A percentile compares a stretch with the other conserved stretches of the same genome.
Conservation (phyloP, 148 eudicot genomes). For the Pharnaceum exiguum region DNA sequence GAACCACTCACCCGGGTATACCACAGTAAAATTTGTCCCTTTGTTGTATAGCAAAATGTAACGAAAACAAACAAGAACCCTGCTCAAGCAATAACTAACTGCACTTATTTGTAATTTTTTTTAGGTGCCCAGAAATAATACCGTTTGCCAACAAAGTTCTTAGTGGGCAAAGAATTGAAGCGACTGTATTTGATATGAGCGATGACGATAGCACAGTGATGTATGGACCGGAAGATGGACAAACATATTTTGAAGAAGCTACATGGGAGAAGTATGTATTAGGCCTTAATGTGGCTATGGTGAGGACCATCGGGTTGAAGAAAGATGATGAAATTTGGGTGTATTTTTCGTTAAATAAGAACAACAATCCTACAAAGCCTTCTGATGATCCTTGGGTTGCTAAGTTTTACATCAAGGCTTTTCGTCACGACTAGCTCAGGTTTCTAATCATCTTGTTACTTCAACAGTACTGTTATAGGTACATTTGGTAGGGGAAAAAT, state of each 20-base stretch:
- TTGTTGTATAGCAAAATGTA: too few relatives aligned
- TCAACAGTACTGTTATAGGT: too few relatives aligned
- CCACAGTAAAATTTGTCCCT: too few relatives aligned
- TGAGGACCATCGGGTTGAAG: conserved; percentile 14
- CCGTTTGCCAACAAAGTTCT: conserved; percentile 5
- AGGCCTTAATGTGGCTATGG: conserved; percentile 16
- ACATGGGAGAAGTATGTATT: conserved; percentile 18
- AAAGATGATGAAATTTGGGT: conserved; percentile 19
- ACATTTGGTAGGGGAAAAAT: too few relatives aligned
- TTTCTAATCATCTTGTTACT: neutral
- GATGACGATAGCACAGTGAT: conserved; percentile 1
- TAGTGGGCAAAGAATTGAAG: neutral
- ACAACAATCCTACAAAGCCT: too few relatives aligned
- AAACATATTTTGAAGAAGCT: conserved; percentile 8
- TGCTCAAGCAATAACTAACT: too few relatives aligned
- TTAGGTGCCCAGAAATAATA: too few relatives aligned
- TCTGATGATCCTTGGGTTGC: conserved; percentile 1
- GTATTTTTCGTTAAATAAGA: too few relatives aligned
- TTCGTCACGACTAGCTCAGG: neutral
- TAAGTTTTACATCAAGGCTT: conserved; percentile 11
- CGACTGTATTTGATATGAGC: conserved; percentile 10
- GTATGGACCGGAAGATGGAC: conserved; percentile 19
- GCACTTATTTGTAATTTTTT: too few relatives aligned
- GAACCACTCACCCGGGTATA: too few relatives aligned
- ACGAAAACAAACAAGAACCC: too few relatives aligned